Conservation (phyloP, 106 monocot species). For the Acorus calamus region DNA sequence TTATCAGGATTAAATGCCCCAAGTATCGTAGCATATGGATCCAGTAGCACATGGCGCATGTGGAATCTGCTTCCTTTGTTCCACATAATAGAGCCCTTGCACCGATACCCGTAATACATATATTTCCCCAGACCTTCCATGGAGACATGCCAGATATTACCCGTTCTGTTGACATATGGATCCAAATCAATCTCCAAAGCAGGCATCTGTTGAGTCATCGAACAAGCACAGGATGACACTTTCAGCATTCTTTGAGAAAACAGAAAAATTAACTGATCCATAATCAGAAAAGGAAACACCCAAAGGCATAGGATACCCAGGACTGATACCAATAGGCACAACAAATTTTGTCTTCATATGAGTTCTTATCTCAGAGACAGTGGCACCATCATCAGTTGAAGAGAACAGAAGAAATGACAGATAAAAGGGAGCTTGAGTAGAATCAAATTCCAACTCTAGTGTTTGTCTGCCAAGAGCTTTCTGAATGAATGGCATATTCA, state of each 20-base stretch:
- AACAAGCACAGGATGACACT: conserved; percentile 62
- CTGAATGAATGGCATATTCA: conserved; percentile 19
- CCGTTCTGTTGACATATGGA: conserved; percentile 67
- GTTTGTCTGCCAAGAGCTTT: conserved; percentile 16
- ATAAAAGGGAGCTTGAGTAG: conserved; percentile 37
- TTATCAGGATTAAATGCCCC: conserved; percentile 21
- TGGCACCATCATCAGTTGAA: conserved; percentile 5
- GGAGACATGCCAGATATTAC: conserved; percentile 70
- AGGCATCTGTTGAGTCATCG: conserved; percentile 21
- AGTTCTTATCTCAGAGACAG: conserved; percentile 32
- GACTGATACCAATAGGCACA: conserved; percentile 59
- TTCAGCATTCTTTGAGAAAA: conserved; percentile 71
- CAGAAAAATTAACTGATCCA: conserved; percentile 54
- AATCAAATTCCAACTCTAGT: conserved; percentile 37
- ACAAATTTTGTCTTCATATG: conserved; percentile 59
- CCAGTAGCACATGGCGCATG: conserved; percentile 43
- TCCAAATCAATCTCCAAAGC: conserved; percentile 67
- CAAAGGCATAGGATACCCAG: conserved; percentile 53
- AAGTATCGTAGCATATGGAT: conserved; percentile 70
- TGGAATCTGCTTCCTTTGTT: conserved; percentile 33
- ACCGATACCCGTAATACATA: conserved; percentile 61
- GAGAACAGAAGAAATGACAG: conserved; percentile 46
- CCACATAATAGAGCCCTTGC: conserved; percentile 27
- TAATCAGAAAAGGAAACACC: conserved; percentile 47
- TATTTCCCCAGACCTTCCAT: conserved; percentile 28